phyloP scores from a whole-genome alignment of 345 rosid genomes.

The Rhizophora apiculata region DNA sequence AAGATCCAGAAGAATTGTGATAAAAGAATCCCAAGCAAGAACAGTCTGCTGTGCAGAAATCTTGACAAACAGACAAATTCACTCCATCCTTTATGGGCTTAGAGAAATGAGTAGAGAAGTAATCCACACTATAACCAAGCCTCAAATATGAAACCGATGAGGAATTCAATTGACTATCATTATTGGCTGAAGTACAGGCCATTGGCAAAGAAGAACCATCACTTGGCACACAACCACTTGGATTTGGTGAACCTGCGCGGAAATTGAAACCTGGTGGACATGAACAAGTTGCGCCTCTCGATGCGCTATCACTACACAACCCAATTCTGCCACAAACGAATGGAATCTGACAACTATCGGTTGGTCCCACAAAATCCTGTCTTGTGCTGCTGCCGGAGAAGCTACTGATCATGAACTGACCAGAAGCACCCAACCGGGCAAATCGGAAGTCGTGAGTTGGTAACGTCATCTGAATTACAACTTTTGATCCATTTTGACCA shows the following conservation, averaged over 20 bases:
- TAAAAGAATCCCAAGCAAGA: conserved; percentile 69
- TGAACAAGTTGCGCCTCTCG: conserved; percentile 47
- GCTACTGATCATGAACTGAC: conserved; percentile 48
- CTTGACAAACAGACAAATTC: conserved; percentile 48
- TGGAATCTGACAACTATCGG: conserved; percentile 60
- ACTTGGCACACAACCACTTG: conserved; percentile 47
- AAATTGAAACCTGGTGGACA: conserved; percentile 52
- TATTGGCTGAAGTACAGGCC: conserved; percentile 49
- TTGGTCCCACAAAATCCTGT: conserved; percentile 57
- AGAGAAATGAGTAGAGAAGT: conserved; percentile 53
- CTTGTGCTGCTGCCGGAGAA: conserved; percentile 35
- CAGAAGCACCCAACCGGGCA: conserved; percentile 56
- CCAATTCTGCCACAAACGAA: conserved; percentile 55
- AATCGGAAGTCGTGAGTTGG: conserved; percentile 47
- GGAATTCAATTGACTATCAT: conserved; percentile 27
- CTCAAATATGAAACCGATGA: conserved; percentile 40
- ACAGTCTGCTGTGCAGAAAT: conserved; percentile 55
- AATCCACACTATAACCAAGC: conserved; percentile 50
- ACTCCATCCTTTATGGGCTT: conserved; percentile 42
- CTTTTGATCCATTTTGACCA: conserved; percentile 53
- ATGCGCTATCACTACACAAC: conserved; percentile 42
- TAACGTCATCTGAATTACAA: conserved; percentile 43
- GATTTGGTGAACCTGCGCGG: conserved; percentile 22
- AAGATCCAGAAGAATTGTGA: conserved; percentile 61
- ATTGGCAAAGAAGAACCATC: conserved; percentile 46